Evolutionary conservation across 2,329 filamentous ascomycete genomes (phyloP).

Genomic region (Penicillium sp.): DNA sequence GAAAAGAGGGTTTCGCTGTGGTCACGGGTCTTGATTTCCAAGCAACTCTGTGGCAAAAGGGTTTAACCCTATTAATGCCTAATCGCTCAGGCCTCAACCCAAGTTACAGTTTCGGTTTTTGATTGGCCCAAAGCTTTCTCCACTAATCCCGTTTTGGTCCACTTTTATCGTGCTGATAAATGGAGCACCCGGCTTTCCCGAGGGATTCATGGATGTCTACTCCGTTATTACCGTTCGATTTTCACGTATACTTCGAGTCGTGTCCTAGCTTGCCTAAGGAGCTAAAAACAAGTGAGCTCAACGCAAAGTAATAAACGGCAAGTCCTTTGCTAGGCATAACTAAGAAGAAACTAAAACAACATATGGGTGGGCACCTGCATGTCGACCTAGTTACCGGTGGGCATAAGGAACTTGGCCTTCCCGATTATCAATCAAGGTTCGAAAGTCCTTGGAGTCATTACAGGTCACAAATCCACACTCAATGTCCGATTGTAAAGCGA

Average conservation of each 20-base stretch:
- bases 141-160: background rate
- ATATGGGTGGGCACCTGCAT: too few relatives aligned
- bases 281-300: background rate
- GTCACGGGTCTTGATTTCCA: constrained; percentile 43
- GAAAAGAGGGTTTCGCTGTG: constrained; percentile 18
- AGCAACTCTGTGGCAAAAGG: constrained; percentile 42
- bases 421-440: too few relatives aligned
- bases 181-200: background rate
- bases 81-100: background rate
- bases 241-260: background rate
- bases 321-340: too few relatives aligned
- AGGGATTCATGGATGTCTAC: too few relatives aligned
- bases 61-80: constrained; percentile 36
- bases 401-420: too few relatives aligned
- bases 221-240: too few relatives aligned
- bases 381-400: too few relatives aligned
- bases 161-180: background rate
- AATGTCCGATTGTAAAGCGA: too few relatives aligned
- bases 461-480: too few relatives aligned
- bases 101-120: accelerated
- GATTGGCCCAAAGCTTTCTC: background rate
- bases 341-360: too few relatives aligned
- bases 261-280: background rate
- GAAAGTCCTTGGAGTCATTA: too few relatives aligned
- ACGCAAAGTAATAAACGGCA: background rate